Percentiles rank a stretch among this genome's conserved stretches.
phyloP scores from a whole-genome alignment of 768 basidiomycete genomes.

The Mycena indigotica region DNA sequence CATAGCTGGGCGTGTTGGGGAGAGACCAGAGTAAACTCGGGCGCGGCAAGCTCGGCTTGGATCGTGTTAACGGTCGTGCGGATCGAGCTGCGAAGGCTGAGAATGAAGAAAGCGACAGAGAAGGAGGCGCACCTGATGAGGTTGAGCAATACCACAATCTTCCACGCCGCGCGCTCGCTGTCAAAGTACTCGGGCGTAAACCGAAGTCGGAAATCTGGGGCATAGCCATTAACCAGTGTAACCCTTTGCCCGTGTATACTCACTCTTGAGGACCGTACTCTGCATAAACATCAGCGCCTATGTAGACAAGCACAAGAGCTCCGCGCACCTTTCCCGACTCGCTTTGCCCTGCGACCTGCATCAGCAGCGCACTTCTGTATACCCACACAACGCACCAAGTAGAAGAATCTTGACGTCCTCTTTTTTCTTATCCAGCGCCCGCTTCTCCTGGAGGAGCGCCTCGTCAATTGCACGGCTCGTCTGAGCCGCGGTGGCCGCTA shows the following conservation, averaged over 20 bases:
- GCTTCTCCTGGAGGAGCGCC: conserved; percentile 45
- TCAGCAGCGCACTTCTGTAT: not conserved
- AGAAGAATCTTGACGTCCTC: conserved; percentile 58
- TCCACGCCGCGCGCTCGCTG: conserved; percentile 60
- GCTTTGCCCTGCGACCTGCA: conserved; percentile 48
- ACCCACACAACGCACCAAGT: conserved; percentile 41
- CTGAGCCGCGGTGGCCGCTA: conserved; percentile 43
- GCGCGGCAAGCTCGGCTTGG: conserved; percentile 28
- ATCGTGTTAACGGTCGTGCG: conserved; percentile 53
- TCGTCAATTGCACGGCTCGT: conserved; percentile 54
- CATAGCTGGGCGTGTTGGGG: conserved; percentile 33
- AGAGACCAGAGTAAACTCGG: conserved; percentile 19
- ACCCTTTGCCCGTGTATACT: no score
- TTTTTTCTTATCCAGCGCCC: conserved; percentile 48
- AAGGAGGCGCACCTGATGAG: conserved; percentile 52
- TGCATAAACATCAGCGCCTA: conserved; percentile 19
- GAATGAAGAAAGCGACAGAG: not conserved
- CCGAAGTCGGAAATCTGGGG: conserved; percentile 67
- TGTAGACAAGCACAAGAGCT: not conserved
- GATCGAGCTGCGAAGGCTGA: conserved; percentile 45
- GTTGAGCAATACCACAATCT: conserved; percentile 67
- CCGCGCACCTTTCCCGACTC: conserved; percentile 56
- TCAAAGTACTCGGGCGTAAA: conserved; percentile 66
- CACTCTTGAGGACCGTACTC: conserved; percentile 56
- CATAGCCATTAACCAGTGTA: no score